A percentile compares a stretch with the other conserved stretches of the same genome.
These are phyloP conservation scores for Rhinocladiella similis DNA, from an alignment of 2,329 filamentous ascomycete species.

Conservation along the genomic window DNA sequence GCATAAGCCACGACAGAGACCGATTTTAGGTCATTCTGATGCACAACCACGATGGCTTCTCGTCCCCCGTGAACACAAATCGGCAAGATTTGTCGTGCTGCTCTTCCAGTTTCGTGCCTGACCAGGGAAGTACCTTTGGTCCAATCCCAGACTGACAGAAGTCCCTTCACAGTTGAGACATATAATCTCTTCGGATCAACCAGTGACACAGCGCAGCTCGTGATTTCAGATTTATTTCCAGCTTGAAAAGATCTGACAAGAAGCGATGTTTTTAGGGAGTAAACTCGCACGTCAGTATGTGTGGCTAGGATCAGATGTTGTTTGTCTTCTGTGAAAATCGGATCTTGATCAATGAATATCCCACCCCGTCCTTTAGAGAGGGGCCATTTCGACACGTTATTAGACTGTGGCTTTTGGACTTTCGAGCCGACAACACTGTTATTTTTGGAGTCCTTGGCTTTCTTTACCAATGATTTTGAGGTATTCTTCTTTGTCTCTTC, in stretches of 20 bases:
- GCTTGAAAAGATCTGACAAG: slow-evolving; percentile 71
- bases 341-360: slow-evolving; percentile 56
- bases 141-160: slow-evolving; percentile 62
- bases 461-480: not conserved
- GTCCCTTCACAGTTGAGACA: slow-evolving; percentile 52
- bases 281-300: slow-evolving; percentile 74
- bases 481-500: not conserved
- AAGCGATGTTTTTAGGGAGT: slow-evolving; percentile 77
- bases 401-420: not conserved
- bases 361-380: slow-evolving; percentile 55
- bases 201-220: slow-evolving; percentile 54
- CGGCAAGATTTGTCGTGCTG: slow-evolving; percentile 14
- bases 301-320: slow-evolving; percentile 73
- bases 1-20: slow-evolving; percentile 7
- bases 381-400: slow-evolving; percentile 39
- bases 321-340: slow-evolving; percentile 59
- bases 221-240: slow-evolving; percentile 47
- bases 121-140: slow-evolving; percentile 38
- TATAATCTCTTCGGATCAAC: slow-evolving; percentile 54
- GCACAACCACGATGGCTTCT: slow-evolving; percentile 15
- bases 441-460: slow-evolving; percentile 5
- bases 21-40: slow-evolving; percentile 4
- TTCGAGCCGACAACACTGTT: not conserved
- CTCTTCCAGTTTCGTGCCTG: slow-evolving; percentile 2
- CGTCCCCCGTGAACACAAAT: slow-evolving; percentile 8